These are phyloP conservation scores for Grigorovia yakushimaensis DNA, from an alignment of 805 yeast genomes.

Conservation along the genomic window DNA sequence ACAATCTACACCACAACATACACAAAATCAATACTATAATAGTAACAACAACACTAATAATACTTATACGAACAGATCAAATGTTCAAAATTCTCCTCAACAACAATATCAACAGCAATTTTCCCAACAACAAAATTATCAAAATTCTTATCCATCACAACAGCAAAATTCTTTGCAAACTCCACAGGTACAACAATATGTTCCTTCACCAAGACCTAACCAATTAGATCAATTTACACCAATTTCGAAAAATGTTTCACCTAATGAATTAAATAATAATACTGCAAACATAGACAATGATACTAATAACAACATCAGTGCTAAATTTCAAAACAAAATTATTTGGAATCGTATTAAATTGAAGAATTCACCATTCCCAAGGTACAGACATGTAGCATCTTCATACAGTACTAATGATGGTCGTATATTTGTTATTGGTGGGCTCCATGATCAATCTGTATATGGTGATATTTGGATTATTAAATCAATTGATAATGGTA, in stretches of 20 bases:
- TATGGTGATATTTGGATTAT: conserved; percentile 94
- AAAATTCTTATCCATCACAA: not conserved
- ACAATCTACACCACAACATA: not conserved
- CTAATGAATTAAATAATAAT: not conserved
- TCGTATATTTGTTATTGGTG: conserved; percentile 87
- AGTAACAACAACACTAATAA: not conserved
- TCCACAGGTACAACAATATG: not conserved
- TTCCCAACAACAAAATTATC: not conserved
- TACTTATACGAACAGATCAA: not conserved
- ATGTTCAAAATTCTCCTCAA: not conserved
- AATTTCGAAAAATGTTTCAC: not conserved
- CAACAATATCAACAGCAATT: not conserved
- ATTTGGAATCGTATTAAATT: conserved; percentile 66
- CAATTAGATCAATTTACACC: not conserved
- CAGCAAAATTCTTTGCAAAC: not conserved
- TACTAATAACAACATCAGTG: not conserved
- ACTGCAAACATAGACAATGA: not conserved
- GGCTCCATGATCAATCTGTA: conserved; percentile 82
- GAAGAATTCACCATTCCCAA: conserved; percentile 78
- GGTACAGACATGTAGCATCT: conserved; percentile 87
- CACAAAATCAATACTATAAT: not conserved
- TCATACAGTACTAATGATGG: conserved; percentile 66
- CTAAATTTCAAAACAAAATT: not conserved
- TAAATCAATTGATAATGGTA: conserved; percentile 33
- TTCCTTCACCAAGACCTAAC: not conserved